A percentile compares a stretch with the other conserved stretches of the same genome.
phyloP scores from a whole-genome alignment of 1,139 yeast genomes.

The Taphrina pruni region DNA sequence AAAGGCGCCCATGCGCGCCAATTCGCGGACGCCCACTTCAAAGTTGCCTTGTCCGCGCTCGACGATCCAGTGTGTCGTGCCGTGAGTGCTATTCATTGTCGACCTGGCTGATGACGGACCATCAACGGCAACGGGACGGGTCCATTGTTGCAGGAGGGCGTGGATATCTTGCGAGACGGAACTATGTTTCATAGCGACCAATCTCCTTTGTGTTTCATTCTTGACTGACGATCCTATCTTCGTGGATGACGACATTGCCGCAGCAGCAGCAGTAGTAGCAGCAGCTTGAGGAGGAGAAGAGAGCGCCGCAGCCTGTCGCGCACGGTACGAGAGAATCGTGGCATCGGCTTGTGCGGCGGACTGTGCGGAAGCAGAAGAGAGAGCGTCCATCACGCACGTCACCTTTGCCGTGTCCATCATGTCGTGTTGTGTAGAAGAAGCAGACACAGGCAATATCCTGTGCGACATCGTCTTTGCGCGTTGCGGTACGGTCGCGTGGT shows the following conservation, averaged over 20 bases:
- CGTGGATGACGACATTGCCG: too few species aligned
- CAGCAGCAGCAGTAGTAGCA: too few species aligned
- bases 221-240: neutral
- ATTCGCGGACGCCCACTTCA: constrained; percentile 22
- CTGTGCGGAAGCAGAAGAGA: neutral
- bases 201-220: constrained; percentile 8
- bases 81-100: too few species aligned
- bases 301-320: neutral
- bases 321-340: neutral
- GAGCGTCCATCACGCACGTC: constrained; percentile 5
- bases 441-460: neutral
- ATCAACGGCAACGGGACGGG: neutral
- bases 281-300: too few species aligned
- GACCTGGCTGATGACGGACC: too few species aligned
- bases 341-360: constrained; percentile 1
- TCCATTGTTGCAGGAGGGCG: constrained; percentile 1
- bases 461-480: too few species aligned
- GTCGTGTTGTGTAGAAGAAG: constrained; percentile 5
- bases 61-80: constrained; percentile 1
- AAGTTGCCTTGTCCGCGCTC: constrained; percentile 6
- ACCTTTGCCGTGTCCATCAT: constrained; percentile 19
- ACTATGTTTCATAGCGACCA: neutral
- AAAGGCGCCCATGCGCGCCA: constrained; percentile 25
- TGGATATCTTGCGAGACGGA: constrained; percentile 25
- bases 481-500: neutral